phyloP scores from a whole-genome alignment of 768 basidiomycete species.

The Tulasnella sp. region DNA sequence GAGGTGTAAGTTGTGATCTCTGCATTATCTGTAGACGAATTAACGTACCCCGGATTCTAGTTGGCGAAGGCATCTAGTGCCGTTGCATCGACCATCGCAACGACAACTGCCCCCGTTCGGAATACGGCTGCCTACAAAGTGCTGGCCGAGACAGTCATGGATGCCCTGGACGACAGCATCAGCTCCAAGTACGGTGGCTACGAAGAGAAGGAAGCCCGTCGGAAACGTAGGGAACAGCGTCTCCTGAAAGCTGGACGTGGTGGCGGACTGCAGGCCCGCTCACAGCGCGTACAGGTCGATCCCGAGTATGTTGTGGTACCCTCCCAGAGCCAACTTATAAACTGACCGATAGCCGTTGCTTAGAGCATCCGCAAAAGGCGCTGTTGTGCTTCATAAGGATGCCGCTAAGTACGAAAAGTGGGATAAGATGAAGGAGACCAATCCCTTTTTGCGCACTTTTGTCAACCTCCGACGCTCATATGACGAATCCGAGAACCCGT shows the following conservation, averaged over 20 bases:
- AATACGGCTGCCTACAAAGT: conserved; percentile 92
- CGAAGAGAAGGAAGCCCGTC: conserved; percentile 84
- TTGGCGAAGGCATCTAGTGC: conserved; percentile 77
- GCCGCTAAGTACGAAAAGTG: conserved; percentile 67
- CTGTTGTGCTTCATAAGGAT: conserved; percentile 67
- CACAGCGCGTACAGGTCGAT: conserved; percentile 49
- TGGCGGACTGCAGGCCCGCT: conserved; percentile 40
- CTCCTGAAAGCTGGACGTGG: conserved; percentile 74
- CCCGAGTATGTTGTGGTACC: conserved; percentile 50
- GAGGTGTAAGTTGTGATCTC: conserved; percentile 44
- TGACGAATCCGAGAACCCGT: conserved; percentile 86
- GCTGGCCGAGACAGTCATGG: conserved; percentile 74
- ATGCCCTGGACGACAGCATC: conserved; percentile 87
- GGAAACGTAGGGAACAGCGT: conserved; percentile 64
- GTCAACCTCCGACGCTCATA: conserved; percentile 53
- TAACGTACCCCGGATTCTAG: conserved; percentile 29
- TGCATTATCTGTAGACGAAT: not conserved
- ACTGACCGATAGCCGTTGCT: not conserved
- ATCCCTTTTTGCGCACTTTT: conserved; percentile 55
- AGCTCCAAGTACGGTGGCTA: conserved; percentile 92
- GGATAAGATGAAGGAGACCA: conserved; percentile 67
- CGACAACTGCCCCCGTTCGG: conserved; percentile 91
- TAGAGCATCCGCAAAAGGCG: conserved; percentile 65
- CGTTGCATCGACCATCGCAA: conserved; percentile 71
- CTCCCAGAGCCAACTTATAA: not conserved